Evolutionary conservation across 371 early-diverging fungal species (phyloP), one percentile per base, ranked within the genome.

Genomic region (Dichotomocladium elegans): DNA sequence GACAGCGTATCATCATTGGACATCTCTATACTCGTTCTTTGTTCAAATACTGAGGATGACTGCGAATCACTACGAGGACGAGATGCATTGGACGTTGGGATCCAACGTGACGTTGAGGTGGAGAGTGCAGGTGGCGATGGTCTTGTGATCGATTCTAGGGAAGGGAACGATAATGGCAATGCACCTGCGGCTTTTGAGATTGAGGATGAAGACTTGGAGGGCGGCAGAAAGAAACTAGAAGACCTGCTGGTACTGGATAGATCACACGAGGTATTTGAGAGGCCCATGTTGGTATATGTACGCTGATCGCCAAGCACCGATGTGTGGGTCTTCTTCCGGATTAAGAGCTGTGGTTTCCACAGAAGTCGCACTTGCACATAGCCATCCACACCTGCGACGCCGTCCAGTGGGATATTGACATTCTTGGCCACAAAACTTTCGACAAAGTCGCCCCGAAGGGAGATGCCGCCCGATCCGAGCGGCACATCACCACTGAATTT

Each of bases 401-500:
- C 74, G 43, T 72, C 72, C 27, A 77, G 44, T 17, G 74, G 78
- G 12, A 77, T 65, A 19, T 68, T 60, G 4, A 70, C 60, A 19
- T 64, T 58, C 17, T 56, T 57, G 4, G 72, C 42, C 9, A 30
- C 49, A 31, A 77, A 77, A 47, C 70, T 66, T 50, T 74, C 66
- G 1, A 77, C 74, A 14, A 53, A 49, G 44, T 71, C 69, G 14
- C 70, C 70, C 45, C 70, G 60, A 10, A 77, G 33, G 7, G 78
- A 63, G 3, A 77, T 66, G 27, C 72, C 74, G 17, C 72, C 70
- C 7, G 77, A 76, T 1, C 77, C 76, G 41, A 62, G 21, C 41
- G 80, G 76, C 42, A 74, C 73, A 64, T 80, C 75, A 10, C 76
- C 67, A 40, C 71, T 63, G 12, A 92, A 61, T 63, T 86, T 83